A percentile compares a stretch with the other conserved stretches of the same genome.
These are phyloP conservation scores for Malbranchea cinnamomea DNA, from an alignment of 2,329 filamentous ascomycete genomes.

Conservation along the genomic window DNA sequence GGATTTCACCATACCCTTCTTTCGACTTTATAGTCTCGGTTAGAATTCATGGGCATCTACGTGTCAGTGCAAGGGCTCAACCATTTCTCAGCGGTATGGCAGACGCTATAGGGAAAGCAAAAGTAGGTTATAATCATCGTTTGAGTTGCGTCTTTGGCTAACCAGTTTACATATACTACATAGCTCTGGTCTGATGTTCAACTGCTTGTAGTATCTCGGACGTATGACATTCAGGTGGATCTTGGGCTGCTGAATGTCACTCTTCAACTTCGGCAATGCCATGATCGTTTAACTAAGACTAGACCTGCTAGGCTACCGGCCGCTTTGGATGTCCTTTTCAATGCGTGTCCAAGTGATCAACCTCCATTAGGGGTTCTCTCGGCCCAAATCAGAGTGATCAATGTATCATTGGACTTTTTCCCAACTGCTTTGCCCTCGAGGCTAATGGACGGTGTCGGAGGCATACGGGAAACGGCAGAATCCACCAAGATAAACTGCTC, in stretches of 20 bases:
- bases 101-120: slow-evolving; percentile 14
- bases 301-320: slow-evolving; percentile 3
- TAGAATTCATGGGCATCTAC: too few relatives aligned
- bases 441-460: too few relatives aligned
- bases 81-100: too few relatives aligned
- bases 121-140: slow-evolving; percentile 13
- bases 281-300: background rate
- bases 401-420: slow-evolving; percentile 6
- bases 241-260: slow-evolving; percentile 1
- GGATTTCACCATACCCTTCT: too few relatives aligned
- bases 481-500: too few relatives aligned
- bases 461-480: too few relatives aligned
- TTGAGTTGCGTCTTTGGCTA: too few relatives aligned
- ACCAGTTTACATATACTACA: background rate
- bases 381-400: slow-evolving; percentile 5
- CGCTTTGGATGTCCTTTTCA: slow-evolving; percentile 2
- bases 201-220: slow-evolving; percentile 14
- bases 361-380: slow-evolving; percentile 7
- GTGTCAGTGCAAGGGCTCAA: too few relatives aligned
- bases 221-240: slow-evolving; percentile 5
- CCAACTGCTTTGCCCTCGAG: too few relatives aligned
- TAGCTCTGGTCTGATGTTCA: slow-evolving; percentile 21
- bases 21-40: too few relatives aligned
- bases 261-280: slow-evolving; percentile 6
- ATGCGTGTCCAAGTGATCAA: slow-evolving; percentile 3